Conservation (phyloP, 371 early-diverging fungal species). For the Choanephora cucurbitarum region DNA sequence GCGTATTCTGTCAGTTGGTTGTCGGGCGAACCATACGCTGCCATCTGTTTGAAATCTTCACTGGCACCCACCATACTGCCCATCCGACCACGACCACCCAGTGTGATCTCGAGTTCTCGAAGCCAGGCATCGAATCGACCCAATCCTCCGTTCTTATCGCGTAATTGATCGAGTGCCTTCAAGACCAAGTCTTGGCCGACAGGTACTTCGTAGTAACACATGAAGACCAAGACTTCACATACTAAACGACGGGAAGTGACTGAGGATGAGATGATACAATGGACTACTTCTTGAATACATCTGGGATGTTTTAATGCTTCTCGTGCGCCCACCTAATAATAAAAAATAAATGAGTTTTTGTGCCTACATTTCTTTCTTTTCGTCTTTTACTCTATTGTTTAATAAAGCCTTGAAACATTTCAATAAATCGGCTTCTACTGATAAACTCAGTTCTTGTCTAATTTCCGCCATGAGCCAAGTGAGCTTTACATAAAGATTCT, state of each 20-base stretch:
- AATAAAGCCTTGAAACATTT: conserved; percentile 79
- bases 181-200: conserved; percentile 75
- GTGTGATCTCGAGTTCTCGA: conserved; percentile 64
- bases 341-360: too few relatives aligned
- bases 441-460: conserved; percentile 65
- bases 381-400: conserved; percentile 74
- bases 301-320: conserved; percentile 73
- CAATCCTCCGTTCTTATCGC: conserved; percentile 55
- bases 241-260: conserved; percentile 74
- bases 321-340: conserved; percentile 69
- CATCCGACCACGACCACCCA: conserved; percentile 82
- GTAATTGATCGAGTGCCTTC: conserved; percentile 65
- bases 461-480: too few relatives aligned
- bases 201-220: conserved; percentile 80
- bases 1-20: conserved; percentile 78
- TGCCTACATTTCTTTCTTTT: too few relatives aligned
- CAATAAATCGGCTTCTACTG: conserved; percentile 76
- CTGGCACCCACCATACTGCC: conserved; percentile 84
- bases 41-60: conserved; percentile 70
- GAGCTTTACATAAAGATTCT: too few relatives aligned
- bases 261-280: conserved; percentile 76
- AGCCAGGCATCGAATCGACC: conserved; percentile 86
- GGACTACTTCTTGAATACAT: conserved; percentile 72
- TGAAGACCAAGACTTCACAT: conserved; percentile 79
- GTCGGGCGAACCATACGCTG: conserved; percentile 62